A percentile compares a stretch with the other conserved stretches of the same genome.
phyloP scores from a whole-genome alignment of 1,284 basidiomycete genomes.

The Mrakiaceae sp. region DNA sequence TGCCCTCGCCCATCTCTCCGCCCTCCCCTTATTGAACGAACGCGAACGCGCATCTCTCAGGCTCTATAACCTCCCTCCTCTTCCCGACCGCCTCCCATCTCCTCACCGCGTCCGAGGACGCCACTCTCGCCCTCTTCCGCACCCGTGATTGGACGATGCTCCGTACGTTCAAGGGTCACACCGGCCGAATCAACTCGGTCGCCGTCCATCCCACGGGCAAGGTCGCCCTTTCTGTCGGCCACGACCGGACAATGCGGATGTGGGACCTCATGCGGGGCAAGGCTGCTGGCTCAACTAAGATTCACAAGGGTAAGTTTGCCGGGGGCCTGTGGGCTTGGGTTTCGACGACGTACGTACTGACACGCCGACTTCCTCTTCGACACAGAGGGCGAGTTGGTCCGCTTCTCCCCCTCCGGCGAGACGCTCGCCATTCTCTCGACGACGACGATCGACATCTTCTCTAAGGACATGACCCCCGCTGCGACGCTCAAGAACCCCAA shows the following conservation, averaged over 20 bases:
- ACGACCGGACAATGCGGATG: slow-evolving; percentile 82
- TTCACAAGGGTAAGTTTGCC: slow-evolving; percentile 57
- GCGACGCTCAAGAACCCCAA: slow-evolving; percentile 61
- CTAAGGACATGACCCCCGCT: slow-evolving; percentile 60
- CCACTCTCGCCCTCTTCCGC: slow-evolving; percentile 77
- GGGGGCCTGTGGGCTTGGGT: neutral
- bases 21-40: too few relatives aligned
- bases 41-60: slow-evolving; percentile 32
- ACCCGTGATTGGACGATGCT: slow-evolving; percentile 88
- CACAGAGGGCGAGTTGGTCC: slow-evolving; percentile 72
- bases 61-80: slow-evolving; percentile 77
- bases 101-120: slow-evolving; percentile 79
- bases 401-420: slow-evolving; percentile 65
- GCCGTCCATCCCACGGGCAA: slow-evolving; percentile 87
- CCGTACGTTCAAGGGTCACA: slow-evolving; percentile 80
- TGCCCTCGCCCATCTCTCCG: too few relatives aligned
- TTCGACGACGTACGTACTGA: neutral
- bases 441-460: slow-evolving; percentile 66
- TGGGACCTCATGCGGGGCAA: slow-evolving; percentile 97
- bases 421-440: slow-evolving; percentile 68
- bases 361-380: neutral
- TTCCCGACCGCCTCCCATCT: slow-evolving; percentile 85
- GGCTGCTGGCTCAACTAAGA: slow-evolving; percentile 73
- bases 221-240: slow-evolving; percentile 79
- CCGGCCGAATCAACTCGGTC: slow-evolving; percentile 77